Evolutionary conservation across 2,329 filamentous ascomycete genomes (phyloP).

Genomic region (Epichloe amarillans): DNA sequence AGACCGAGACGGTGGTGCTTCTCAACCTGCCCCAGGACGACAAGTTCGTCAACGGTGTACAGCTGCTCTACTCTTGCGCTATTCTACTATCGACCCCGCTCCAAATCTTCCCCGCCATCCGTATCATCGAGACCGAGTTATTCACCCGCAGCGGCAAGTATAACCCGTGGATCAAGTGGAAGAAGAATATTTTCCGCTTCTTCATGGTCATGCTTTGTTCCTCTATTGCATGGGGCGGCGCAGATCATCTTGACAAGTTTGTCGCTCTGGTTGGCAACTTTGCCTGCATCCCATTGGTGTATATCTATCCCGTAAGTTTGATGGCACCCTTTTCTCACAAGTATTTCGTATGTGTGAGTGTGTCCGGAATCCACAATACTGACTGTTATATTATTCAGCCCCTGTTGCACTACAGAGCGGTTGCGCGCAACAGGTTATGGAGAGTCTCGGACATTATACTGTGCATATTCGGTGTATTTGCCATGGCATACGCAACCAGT

Average conservation of each 20-base stretch:
- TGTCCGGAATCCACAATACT: constrained; percentile 11
- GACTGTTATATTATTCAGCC: constrained; percentile 44
- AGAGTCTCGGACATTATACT: constrained; percentile 61
- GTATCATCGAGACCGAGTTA: constrained; percentile 87
- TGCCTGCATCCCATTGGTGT: constrained; percentile 92
- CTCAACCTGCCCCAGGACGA: constrained; percentile 93
- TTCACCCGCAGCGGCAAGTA: constrained; percentile 95
- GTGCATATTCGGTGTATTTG: constrained; percentile 67
- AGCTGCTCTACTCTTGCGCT: constrained; percentile 95
- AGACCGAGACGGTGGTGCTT: constrained; percentile 91
- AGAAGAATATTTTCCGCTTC: constrained; percentile 96
- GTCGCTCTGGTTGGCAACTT: constrained; percentile 94
- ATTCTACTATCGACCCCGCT: constrained; percentile 90
- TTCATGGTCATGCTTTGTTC: constrained; percentile 80
- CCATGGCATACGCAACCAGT: constrained; percentile 84
- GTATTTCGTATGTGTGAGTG: not conserved
- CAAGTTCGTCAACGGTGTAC: constrained; percentile 88
- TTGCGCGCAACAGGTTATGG: constrained; percentile 56
- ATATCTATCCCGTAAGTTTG: constrained; percentile 82
- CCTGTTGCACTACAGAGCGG: constrained; percentile 73
- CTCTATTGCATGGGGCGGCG: constrained; percentile 79
- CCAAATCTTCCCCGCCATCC: constrained; percentile 94
- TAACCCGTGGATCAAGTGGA: constrained; percentile 98
- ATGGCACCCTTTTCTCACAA: not conserved
- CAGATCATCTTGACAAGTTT: constrained; percentile 91